Base-by-base conservation (phyloP, 306 rosid genomes). In the Gastrolobium bilobum region DNA sequence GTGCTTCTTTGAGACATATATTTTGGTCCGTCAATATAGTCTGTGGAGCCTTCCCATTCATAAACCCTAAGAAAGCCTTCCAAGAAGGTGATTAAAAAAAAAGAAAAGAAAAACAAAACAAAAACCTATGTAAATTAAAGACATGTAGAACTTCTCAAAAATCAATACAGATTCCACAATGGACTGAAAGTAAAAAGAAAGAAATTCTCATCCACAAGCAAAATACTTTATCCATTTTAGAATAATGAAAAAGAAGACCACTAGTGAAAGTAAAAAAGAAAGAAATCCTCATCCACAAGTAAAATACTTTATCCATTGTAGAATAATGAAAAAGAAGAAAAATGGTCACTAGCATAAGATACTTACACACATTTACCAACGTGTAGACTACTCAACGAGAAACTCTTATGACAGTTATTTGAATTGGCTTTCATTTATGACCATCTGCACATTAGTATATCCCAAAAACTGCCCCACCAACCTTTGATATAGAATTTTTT, bases 11-110 rank as follows among this genome's bases (percentile, higher is more conserved):
- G 74, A 94, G 97, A 86, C 93, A 90, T 86, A 82, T 71, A 73
- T 88, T 94, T 82, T 94, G 97, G 88, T 94, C 98, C 2, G 97
- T 92, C 84, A 94, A 80, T 87, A 92, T 86, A 66, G 98, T 89
- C 72, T 88, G 97, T 13, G 97, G 98, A 76, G 91, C 91, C 91
- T 91, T 94, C 81, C 98, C 98, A 34, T 87, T 83, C 97, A 92
- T 88, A 86, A 94, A 90, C 75, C 97, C 94, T 79, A 94, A 77
- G 88, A 94, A 91, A 76, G 84, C 97, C 98, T 94, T 83, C 90
- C 87, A 85, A 73, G 79, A 65, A 85, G 82, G 72, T 37, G 77
- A 84, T 35, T 76, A 67, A 73, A 62, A 78, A 76, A 30, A 29
- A 70, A 40, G 3, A 14, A 31, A 57, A 66, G 43, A 33, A 63